phyloP scores from a whole-genome alignment of 169 alveolate species.

The Plasmodium inui region DNA sequence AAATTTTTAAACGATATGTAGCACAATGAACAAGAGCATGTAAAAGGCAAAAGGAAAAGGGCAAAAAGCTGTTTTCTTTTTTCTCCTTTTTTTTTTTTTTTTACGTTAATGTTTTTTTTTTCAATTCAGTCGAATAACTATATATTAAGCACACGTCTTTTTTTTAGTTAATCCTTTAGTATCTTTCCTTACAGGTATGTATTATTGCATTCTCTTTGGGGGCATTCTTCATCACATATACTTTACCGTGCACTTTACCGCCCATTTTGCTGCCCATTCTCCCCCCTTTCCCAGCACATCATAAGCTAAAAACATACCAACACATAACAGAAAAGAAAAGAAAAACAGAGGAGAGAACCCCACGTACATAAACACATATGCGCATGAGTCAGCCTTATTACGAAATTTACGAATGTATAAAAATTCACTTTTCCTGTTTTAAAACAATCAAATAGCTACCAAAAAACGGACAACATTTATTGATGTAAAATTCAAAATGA shows the following conservation, averaged over 20 bases:
- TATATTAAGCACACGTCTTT: neutral
- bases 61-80: neutral
- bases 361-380: neutral
- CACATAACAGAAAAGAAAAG: neutral
- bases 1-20: neutral
- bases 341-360: neutral
- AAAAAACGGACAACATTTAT: conserved; percentile 3
- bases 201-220: neutral
- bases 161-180: neutral
- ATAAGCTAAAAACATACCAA: neutral
- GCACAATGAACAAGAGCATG: neutral
- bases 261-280: neutral
- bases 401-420: conserved; percentile 19
- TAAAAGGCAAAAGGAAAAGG: neutral
- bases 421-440: neutral
- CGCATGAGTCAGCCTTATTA: neutral
- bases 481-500: conserved; percentile 66
- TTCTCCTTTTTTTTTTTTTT: neutral
- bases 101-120: neutral
- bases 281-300: neutral
- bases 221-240: neutral
- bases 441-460: neutral
- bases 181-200: neutral
- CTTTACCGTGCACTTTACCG: neutral
- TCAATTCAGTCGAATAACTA: neutral